Conservation (phyloP, 768 basidiomycete genomes). For the Hemileccinum rubropunctum region DNA sequence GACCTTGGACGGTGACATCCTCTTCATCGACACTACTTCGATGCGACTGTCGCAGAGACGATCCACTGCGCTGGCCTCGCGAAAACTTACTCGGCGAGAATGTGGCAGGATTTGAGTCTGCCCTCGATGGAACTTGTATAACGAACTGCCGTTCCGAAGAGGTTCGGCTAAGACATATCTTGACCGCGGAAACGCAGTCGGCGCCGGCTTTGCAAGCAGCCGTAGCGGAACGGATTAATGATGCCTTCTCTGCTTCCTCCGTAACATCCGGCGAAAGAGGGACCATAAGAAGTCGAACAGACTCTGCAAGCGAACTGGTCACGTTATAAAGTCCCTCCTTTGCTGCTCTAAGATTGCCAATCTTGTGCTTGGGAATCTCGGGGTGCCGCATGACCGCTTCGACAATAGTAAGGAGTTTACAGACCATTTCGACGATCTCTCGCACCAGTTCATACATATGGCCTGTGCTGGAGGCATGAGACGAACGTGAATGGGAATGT, state of each 20-base stretch:
- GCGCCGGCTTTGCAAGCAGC: conserved; percentile 82
- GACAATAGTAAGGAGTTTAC: conserved; percentile 86
- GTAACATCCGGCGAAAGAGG: conserved; percentile 44
- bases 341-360: conserved; percentile 61
- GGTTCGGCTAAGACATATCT: conserved; percentile 70
- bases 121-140: conserved; percentile 55
- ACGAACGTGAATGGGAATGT: conserved; percentile 85
- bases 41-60: conserved; percentile 36
- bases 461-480: conserved; percentile 91
- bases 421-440: conserved; percentile 91
- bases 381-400: conserved; percentile 83
- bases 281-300: conserved; percentile 73
- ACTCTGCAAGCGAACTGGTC: conserved; percentile 83
- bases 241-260: conserved; percentile 81
- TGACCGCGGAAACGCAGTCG: conserved; percentile 85
- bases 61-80: conserved; percentile 37
- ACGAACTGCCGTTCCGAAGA: conserved; percentile 61
- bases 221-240: conserved; percentile 81
- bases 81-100: conserved; percentile 51
- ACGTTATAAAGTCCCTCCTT: conserved; percentile 84
- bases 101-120: conserved; percentile 41
- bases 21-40: conserved; percentile 48
- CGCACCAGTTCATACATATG: conserved; percentile 94
- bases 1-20: conserved; percentile 59
- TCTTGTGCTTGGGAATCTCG: conserved; percentile 60